Base-by-base conservation (phyloP, 305 asterid genomes). In the Nicotiana rustica region DNA sequence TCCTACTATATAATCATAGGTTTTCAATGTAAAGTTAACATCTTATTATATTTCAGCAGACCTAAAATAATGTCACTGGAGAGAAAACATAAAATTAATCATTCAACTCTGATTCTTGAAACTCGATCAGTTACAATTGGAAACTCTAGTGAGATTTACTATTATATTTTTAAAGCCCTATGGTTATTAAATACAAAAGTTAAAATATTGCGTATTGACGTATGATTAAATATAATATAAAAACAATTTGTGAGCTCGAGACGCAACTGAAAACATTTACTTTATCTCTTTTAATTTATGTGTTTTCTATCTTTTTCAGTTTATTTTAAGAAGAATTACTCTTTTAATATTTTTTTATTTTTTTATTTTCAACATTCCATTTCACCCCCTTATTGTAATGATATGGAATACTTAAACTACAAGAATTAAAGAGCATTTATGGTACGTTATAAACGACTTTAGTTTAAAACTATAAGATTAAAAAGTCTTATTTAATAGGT, bases 11-110 rank as follows among this genome's bases (percentile, higher is more conserved):
- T 35, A 67, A 17, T 67, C 35, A 33, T 14, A 15, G 0, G 18
- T 44, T 18, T 41, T 41, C 2, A 19, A 6, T 7, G 79, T 14
- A 21, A 75, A 52, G 41, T 4, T 0, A 25, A 25, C 65, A 49
- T 7, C 64, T 75, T 75, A 75, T 52, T 25, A 49, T 75, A 21
- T 21, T 73, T 75, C 13, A 71, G 78, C 78, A 47, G 6, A 10
- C 38, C 21, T 49, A 49, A 0, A 52, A 75, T 75, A 75, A 52
- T 21, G 25, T 29, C 47, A 75, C 65, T 52, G 55, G 17, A 49
- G 7, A 49, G 4, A 73, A 7, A 25, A 25, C 31, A 52, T 8
- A 75, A 3, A 5, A 29, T 25, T 49, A 75, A 10, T 52, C 47
- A 52, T 52, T 75, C 38, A 25, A 29, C 47, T 49, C 5, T 0